A percentile compares a stretch with the other conserved stretches of the same genome.
Conservation (phyloP, 1,139 yeast genomes). For the Suhomyces choctaworum region DNA sequence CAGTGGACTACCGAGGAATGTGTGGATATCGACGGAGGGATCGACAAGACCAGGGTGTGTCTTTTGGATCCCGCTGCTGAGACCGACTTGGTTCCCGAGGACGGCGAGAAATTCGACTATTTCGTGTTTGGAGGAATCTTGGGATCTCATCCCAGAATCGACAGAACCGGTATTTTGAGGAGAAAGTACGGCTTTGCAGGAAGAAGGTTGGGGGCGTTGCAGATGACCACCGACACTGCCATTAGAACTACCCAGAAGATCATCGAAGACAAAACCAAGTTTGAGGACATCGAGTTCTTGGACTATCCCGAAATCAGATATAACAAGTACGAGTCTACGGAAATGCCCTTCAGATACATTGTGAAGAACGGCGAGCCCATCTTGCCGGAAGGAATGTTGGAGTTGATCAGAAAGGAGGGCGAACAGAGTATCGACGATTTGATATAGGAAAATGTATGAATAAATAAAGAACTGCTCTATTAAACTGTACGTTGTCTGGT, state of each 20-base stretch:
- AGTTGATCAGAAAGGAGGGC: conserved; percentile 80
- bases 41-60: conserved; percentile 62
- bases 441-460: conserved; percentile 19
- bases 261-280: conserved; percentile 52
- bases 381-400: conserved; percentile 88
- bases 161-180: conserved; percentile 87
- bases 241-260: conserved; percentile 85
- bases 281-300: conserved; percentile 75
- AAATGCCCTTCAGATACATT: conserved; percentile 96
- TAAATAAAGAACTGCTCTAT: neutral
- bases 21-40: conserved; percentile 44
- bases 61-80: conserved; percentile 86
- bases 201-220: conserved; percentile 79
- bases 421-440: conserved; percentile 72
- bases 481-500: no score
- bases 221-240: conserved; percentile 98
- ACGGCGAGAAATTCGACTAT: conserved; percentile 66
- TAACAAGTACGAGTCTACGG: conserved; percentile 86
- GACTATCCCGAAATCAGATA: conserved; percentile 94
- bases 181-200: conserved; percentile 79
- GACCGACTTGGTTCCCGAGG: conserved; percentile 70
- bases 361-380: conserved; percentile 66
- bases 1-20: conserved; percentile 84
- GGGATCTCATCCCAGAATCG: conserved; percentile 96
- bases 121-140: conserved; percentile 95